Evolutionary conservation across 306 rosid species (phyloP).

Genomic region (Datisca glomerata): DNA sequence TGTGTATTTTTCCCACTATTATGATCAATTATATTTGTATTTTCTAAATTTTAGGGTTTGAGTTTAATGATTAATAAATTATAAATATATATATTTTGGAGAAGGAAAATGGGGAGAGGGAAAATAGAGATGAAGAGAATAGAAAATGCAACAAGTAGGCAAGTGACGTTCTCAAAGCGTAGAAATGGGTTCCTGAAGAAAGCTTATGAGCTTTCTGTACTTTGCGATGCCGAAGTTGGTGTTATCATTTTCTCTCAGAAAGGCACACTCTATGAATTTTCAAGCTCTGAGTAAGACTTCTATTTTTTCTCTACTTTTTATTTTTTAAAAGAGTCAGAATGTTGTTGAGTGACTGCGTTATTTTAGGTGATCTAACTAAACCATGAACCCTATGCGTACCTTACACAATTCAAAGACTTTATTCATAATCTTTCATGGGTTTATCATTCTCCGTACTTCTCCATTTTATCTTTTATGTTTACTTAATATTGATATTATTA

Average conservation of each 20-base stretch:
- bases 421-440: too few species aligned
- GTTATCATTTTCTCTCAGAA: conserved; percentile 14
- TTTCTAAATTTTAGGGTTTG: neutral
- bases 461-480: too few species aligned
- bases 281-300: conserved; percentile 12
- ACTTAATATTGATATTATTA: too few species aligned
- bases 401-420: too few species aligned
- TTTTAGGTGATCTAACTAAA: too few species aligned
- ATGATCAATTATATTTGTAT: too few species aligned
- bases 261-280: conserved; percentile 10
- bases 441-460: too few species aligned
- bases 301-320: neutral
- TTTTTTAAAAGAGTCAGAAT: neutral
- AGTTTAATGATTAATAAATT: neutral
- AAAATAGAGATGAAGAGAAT: conserved; percentile 9
- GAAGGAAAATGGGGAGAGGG: conserved; percentile 11
- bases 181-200: conserved; percentile 11
- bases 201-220: conserved; percentile 9
- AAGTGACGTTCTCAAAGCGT: conserved; percentile 15
- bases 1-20: neutral
- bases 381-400: too few species aligned
- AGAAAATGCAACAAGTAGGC: conserved; percentile 11
- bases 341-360: too few species aligned
- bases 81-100: neutral
- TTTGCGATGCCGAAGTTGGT: conserved; percentile 11